phyloP scores from a whole-genome alignment of 371 early-diverging fungal species.

The Apophysomyces ossiformis region DNA sequence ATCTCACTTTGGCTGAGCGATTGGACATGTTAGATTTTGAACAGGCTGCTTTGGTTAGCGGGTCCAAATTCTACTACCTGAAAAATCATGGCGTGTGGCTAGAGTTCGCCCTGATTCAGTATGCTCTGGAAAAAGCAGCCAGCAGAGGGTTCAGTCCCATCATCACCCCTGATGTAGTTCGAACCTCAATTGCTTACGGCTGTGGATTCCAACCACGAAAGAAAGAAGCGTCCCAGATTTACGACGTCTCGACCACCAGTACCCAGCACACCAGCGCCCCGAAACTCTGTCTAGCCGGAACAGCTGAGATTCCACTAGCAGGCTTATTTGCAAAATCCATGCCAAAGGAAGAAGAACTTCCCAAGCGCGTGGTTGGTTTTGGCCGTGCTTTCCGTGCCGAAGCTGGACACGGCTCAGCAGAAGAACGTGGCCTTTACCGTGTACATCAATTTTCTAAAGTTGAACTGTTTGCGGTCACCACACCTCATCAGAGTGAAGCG shows the following conservation, averaged over 20 bases:
- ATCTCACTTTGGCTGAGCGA: slow-evolving; percentile 65
- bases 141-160: slow-evolving; percentile 77
- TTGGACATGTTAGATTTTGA: slow-evolving; percentile 85
- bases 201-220: slow-evolving; percentile 91
- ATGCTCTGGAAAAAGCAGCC: slow-evolving; percentile 81
- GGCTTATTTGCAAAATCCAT: slow-evolving; percentile 75
- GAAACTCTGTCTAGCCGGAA: slow-evolving; percentile 80
- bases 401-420: slow-evolving; percentile 85
- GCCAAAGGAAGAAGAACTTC: slow-evolving; percentile 60
- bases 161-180: slow-evolving; percentile 86
- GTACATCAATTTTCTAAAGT: slow-evolving; percentile 96
- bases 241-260: slow-evolving; percentile 66
- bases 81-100: slow-evolving; percentile 83
- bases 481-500: slow-evolving; percentile 66
- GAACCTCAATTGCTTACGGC: slow-evolving; percentile 79
- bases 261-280: slow-evolving; percentile 37
- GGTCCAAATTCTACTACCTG: slow-evolving; percentile 87
- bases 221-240: slow-evolving; percentile 82
- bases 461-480: slow-evolving; percentile 84
- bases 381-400: slow-evolving; percentile 91
- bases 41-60: slow-evolving; percentile 84
- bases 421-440: slow-evolving; percentile 88
- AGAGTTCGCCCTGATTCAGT: slow-evolving; percentile 87
- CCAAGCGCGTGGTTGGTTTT: slow-evolving; percentile 77
- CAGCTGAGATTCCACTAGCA: slow-evolving; percentile 93